Percentiles rank a stretch among this genome's conserved stretches.
These are phyloP conservation scores for Vitis riparia DNA, from an alignment of 164 flowering plant genomes.

Conservation along the genomic window DNA sequence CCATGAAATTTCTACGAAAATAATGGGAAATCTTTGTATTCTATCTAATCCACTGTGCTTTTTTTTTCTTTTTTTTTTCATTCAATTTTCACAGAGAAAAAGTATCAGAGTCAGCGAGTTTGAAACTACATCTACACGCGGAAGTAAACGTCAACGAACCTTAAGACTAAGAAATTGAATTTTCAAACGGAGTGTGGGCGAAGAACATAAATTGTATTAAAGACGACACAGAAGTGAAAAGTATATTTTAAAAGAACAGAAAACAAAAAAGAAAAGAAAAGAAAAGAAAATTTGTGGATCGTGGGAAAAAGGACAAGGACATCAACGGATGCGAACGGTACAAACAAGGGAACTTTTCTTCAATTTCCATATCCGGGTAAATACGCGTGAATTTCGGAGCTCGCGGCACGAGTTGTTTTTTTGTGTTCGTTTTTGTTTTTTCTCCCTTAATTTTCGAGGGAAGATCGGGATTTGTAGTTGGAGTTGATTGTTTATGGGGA, in stretches of 20 bases:
- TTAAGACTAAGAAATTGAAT: background rate
- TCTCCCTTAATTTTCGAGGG: background rate
- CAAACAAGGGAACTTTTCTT: conserved; percentile 2
- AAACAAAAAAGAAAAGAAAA: conserved; percentile 1
- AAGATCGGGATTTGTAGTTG: background rate
- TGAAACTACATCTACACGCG: too few species aligned
- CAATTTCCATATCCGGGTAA: conserved; percentile 9
- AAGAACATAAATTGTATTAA: background rate
- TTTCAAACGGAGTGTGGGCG: background rate
- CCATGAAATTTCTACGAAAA: too few species aligned
- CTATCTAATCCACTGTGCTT: too few species aligned
- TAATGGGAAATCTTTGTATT: too few species aligned
- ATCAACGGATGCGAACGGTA: background rate
- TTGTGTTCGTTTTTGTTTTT: background rate
- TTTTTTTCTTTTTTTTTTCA: too few species aligned
- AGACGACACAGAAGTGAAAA: too few species aligned
- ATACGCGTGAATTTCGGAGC: conserved; percentile 8
- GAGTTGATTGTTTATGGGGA: background rate
- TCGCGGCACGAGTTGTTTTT: conserved; percentile 11
- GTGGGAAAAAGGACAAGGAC: conserved; percentile 2
- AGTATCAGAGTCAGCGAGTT: too few species aligned
- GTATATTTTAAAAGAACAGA: background rate
- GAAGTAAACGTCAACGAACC: background rate
- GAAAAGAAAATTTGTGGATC: background rate
- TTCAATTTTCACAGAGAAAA: too few species aligned